Evolutionary conservation across 345 rosid genomes (phyloP), one percentile per base, ranked within the genome.

Genomic region (Sisymbrium irio): DNA sequence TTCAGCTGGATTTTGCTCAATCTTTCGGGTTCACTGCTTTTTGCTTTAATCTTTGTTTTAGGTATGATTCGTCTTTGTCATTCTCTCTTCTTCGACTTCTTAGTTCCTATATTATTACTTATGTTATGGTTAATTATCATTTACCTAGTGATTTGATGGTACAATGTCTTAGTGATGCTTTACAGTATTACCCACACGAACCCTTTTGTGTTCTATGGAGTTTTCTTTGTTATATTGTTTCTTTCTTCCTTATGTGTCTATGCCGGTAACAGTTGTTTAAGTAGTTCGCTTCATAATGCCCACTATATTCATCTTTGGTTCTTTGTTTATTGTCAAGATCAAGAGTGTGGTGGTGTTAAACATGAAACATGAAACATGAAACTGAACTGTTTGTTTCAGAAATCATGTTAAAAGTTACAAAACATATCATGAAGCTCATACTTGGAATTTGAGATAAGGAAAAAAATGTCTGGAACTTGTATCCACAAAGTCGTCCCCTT

Each of bases 101-200:
- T 50, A 50, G 30, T 51, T 39, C 47, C 41, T 27, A 8, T 18
- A 10, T 28, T 57, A 47, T 10, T 20, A 50, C 55, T 37, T 40
- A 74, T 59, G 56, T 68, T 69, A 69, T 67, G 55, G 63, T 50
- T 75, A 49, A 47, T 58, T 50, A 75, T 14, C 54, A 54, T 42
- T 45, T 73, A 56, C 58, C 35, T 22, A 44, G 77, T 73, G 59
- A 58, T 30, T 63, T 63, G 45, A 62, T 72, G 76, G 37, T 42
- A 53, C 73, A 65, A 40, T 69, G 61, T 75, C 59, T 37, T 65
- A 12, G 71, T 65, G 60, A 73, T 65, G 64, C 39, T 56, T 56
- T 46, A 65, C 65, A 36, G 10, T 65, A 71, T 47, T 65, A 56
- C 28, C 28, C 44, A 73, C 67, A 49, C 61, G 67, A 27, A 74